Base-by-base conservation (phyloP, 192 early-diverging fungal species). In the Gryganskiella cystojenkinii region DNA sequence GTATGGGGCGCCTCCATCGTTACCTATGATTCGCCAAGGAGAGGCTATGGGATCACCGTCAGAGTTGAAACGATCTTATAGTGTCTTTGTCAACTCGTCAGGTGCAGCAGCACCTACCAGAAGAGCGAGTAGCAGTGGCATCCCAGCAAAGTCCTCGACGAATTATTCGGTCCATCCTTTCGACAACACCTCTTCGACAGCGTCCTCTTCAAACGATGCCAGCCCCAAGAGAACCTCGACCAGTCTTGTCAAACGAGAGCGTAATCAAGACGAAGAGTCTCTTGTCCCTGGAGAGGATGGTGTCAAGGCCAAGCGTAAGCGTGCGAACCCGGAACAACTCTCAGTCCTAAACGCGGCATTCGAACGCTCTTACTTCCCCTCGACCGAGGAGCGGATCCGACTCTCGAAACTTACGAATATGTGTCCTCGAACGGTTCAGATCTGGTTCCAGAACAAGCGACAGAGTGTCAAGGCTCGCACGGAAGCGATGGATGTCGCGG, bases 401-500 rank as follows among this genome's bases (percentile, higher is more conserved):
- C 83, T 98, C 0, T 94, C 93, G 60, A 85, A 87, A 57, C 84
- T 92, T 56, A 88, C 95, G 46, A 89, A 90, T 46, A 96, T 98
- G 96, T 90, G 91, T 40, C 94, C 95, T 22, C 89, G 95, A 42
- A 94, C 93, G 0, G 93, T 98, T 22, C 96, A 98, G 82, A 94
- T 98, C 56, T 98, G 96, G 96, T 98, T 98, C 80, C 96, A 98
- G 79, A 98, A 98, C 85, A 91, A 90, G 71, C 88, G 96, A 34
- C 95, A 96, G 71, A 89, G 88, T 53, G 88, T 89, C 45, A 86
- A 87, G 30, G 86, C 88, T 71, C 81, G 88, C 55, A 82, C 69
- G 4, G 79, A 80, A 10, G 79, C 69, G 9, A 67, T 80, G 70
- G 79, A 80, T 47, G 70, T 55, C 17, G 71, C 71, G 2, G 53